Conservation (phyloP, 306 rosid species). For the Fragaria iinumae region DNA sequence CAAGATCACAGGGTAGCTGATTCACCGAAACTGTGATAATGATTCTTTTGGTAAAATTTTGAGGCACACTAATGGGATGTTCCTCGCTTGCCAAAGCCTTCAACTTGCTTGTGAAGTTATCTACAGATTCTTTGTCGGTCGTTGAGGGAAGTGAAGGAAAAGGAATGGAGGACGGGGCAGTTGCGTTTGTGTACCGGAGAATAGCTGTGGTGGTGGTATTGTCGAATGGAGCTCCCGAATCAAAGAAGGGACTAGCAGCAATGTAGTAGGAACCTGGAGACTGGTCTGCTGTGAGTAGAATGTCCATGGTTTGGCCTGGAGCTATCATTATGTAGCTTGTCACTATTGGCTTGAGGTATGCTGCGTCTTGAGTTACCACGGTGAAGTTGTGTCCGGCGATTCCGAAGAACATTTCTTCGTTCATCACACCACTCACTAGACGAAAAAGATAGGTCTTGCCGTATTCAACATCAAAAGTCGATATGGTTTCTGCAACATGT, state of each 20-base stretch:
- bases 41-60: constrained; percentile 17
- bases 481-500: constrained; percentile 1
- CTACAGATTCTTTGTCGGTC: neutral
- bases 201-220: neutral
- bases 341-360: constrained; percentile 26
- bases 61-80: constrained; percentile 30
- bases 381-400: constrained; percentile 22
- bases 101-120: constrained; percentile 19
- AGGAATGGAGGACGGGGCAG: neutral
- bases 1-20: constrained; percentile 17
- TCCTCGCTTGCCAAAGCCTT: constrained; percentile 28
- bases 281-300: constrained; percentile 20
- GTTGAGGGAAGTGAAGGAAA: neutral
- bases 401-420: constrained; percentile 22
- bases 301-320: constrained; percentile 31
- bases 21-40: constrained; percentile 29
- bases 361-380: constrained; percentile 23
- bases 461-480: neutral
- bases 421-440: constrained; percentile 8
- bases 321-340: constrained; percentile 14
- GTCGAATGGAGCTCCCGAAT: neutral
- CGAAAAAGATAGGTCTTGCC: constrained; percentile 28
- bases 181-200: neutral
- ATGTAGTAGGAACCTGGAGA: constrained; percentile 19
- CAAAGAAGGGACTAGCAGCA: constrained; percentile 6